These are phyloP conservation scores for Trebouxia sp. DNA, from an alignment of 139 green algal genomes.

Conservation along the genomic window DNA sequence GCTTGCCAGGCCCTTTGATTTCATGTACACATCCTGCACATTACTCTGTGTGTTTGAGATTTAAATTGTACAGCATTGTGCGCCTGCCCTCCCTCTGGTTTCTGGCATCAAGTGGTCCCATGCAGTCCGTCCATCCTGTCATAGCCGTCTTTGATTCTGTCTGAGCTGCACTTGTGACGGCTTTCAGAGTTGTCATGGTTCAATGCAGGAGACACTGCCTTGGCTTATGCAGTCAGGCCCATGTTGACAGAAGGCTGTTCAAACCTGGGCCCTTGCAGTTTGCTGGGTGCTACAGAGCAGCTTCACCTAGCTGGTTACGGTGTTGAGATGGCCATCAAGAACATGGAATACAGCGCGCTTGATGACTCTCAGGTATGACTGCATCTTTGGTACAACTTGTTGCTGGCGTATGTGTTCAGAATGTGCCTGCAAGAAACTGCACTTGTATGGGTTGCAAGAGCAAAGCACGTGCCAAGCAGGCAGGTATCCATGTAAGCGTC, in stretches of 20 bases:
- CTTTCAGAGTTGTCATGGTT: too few species aligned
- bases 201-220: not conserved
- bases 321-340: constrained; percentile 95
- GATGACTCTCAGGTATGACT: constrained; percentile 74
- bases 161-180: too few species aligned
- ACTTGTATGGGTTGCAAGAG: too few species aligned
- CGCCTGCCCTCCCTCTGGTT: too few species aligned
- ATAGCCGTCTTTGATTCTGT: too few species aligned
- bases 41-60: too few species aligned
- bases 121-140: too few species aligned
- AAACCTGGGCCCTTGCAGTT: not conserved
- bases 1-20: not conserved
- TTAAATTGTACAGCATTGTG: too few species aligned
- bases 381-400: not conserved
- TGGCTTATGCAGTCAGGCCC: constrained; percentile 69
- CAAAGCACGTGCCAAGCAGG: too few species aligned
- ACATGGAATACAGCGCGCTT: constrained; percentile 96
- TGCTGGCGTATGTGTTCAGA: not conserved
- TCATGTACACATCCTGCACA: too few species aligned
- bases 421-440: not conserved
- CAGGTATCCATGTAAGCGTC: too few species aligned
- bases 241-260: constrained; percentile 42
- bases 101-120: too few species aligned
- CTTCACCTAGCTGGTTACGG: constrained; percentile 82
- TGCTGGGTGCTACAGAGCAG: constrained; percentile 42